Percentiles rank a stretch among this genome's conserved stretches.
Evolutionary conservation across 495 filamentous ascomycete species (phyloP).

Genomic region (Usnea hakonensis): DNA sequence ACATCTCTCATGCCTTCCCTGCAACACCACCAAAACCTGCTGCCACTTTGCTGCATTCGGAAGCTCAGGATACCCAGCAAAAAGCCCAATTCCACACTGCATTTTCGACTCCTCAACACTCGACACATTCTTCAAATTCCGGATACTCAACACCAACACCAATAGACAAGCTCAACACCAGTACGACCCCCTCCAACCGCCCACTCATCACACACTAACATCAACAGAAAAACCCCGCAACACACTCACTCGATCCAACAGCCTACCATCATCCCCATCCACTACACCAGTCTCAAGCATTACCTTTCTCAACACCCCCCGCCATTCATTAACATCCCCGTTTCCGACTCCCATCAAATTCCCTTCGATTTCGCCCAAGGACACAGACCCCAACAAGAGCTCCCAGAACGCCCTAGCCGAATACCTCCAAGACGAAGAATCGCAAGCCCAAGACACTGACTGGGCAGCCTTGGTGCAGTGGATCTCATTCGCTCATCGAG

Average conservation of each 20-base stretch:
- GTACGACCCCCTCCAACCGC: not conserved
- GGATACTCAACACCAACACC: not conserved
- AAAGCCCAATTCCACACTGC: not conserved
- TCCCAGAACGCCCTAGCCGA: not conserved
- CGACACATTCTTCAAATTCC: not conserved
- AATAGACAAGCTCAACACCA: not conserved
- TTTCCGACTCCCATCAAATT: not conserved
- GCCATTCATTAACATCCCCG: not conserved
- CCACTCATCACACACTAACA: not conserved
- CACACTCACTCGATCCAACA: not conserved
- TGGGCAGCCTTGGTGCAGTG: not conserved
- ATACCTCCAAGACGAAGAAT: not conserved
- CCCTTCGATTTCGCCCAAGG: not conserved
- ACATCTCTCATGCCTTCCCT: not conserved
- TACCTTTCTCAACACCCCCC: not conserved
- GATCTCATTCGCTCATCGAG: not conserved
- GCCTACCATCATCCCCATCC: not conserved
- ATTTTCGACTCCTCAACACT: not conserved
- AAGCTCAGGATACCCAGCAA: not conserved
- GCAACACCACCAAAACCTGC: not conserved
- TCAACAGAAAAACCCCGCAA: not conserved
- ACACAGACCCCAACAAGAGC: no score
- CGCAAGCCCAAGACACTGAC: not conserved
- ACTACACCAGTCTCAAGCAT: not conserved
- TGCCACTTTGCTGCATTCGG: no score